Evolutionary conservation across 805 yeast genomes (phyloP).

Genomic region (Wickerhamiella lipophila): DNA sequence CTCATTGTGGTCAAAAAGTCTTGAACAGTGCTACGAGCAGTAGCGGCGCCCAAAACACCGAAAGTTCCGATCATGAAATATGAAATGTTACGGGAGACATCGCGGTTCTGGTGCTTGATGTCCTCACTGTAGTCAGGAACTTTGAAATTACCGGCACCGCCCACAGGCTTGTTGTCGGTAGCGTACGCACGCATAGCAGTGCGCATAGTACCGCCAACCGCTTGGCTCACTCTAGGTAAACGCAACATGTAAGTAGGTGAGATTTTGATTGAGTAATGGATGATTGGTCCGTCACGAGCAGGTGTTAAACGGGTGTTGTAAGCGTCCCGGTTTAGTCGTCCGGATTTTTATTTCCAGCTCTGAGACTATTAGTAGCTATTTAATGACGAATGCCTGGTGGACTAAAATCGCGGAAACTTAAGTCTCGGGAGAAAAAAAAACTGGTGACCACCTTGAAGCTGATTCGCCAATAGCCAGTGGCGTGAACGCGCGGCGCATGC

Average conservation of each 20-base stretch:
- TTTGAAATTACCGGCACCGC: conserved; percentile 51
- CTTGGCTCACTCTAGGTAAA: conserved; percentile 11
- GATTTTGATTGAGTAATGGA: conserved; percentile 11
- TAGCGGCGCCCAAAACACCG: conserved; percentile 82
- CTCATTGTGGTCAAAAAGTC: conserved; percentile 86
- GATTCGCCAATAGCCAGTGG: not conserved
- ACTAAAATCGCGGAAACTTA: no score
- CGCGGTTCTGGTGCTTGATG: conserved; percentile 59
- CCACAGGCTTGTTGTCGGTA: conserved; percentile 21
- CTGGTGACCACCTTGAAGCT: not conserved
- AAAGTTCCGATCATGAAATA: conserved; percentile 97
- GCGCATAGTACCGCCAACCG: conserved; percentile 11
- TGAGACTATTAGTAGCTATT: no score
- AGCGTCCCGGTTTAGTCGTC: not conserved
- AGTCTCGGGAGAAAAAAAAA: no score
- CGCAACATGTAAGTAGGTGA: conserved; percentile 13
- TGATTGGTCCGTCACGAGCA: conserved; percentile 5
- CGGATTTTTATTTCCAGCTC: no score
- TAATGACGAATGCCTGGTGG: no score
- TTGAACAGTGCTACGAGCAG: conserved; percentile 89
- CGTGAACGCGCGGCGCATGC: not conserved
- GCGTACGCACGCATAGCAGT: conserved; percentile 13
- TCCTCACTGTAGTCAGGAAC: conserved; percentile 83
- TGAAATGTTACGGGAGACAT: conserved; percentile 71
- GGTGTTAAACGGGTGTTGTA: not conserved